Base-by-base conservation (phyloP, 2,329 filamentous ascomycete genomes). In the Pseudogymnoascus sp. region DNA sequence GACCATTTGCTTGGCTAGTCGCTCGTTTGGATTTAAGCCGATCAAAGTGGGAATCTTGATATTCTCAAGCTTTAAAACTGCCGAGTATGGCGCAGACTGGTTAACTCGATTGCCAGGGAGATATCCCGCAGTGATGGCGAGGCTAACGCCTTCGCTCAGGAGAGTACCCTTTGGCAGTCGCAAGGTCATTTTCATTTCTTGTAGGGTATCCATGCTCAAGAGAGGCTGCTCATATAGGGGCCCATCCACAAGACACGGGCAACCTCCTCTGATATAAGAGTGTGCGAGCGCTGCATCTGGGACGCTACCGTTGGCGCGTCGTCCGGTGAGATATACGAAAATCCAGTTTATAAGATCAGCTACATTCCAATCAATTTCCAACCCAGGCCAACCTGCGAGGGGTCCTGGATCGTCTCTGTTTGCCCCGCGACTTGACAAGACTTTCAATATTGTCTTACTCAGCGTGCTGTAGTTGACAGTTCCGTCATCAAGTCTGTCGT, bases 391-490 rank as follows among this genome's bases (percentile, higher is more conserved):
- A 5, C 42, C 43, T 40, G 42, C 43, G 36, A 60, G 59, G 36
- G 34, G 38, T 7, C 59, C 38, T 4, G 61, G 61, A 14, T 63
- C 43, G 14, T 23, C 23, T 59, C 42, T 49, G 61, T 63, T 53
- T 38, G 61, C 34, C 14, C 61, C 60, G n/a, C 63, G 38, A 31
- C 25, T 49, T 31, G 34, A 37, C 23, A 64, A 36, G 11, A 76
- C 77, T 23, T 74, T 73, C 34, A 88, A 75, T 12, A 92, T 78
- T 0, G 79, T 78, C 75, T 91, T 91, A 76, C 85, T 87, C 12
- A 92, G 78, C 8, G 77, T 80, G 1, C 89, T 89, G 70, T 93
- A 93, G 76, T 93, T 88, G 23, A 91, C 84, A 1, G 89, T 92
- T 71, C 88, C 88, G n/a, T 75, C 74, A 53, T 84, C 82, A 36